phyloP scores from a whole-genome alignment of 148 eudicot species.

The Cornus kousa region DNA sequence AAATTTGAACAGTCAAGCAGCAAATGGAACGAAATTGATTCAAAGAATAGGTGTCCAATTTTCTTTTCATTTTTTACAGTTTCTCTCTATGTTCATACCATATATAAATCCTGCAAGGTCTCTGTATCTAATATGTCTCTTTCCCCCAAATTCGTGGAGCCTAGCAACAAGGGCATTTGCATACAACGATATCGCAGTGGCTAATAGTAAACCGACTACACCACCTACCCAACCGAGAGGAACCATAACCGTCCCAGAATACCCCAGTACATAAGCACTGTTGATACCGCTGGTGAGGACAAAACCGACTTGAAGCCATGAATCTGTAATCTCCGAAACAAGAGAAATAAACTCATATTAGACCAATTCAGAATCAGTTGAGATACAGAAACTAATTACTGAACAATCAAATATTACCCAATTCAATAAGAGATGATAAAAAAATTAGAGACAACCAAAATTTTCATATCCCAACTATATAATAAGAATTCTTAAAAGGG shows the following conservation, averaged over 20 bases:
- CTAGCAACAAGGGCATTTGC: conserved; percentile 82
- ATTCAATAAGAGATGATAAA: neutral
- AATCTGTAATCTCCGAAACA: conserved; percentile 47
- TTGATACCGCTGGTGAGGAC: conserved; percentile 86
- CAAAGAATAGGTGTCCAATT: neutral
- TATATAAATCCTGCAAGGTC: conserved; percentile 83
- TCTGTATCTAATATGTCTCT: conserved; percentile 82
- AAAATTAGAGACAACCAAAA: neutral
- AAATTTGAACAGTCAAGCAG: neutral
- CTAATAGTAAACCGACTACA: conserved; percentile 59
- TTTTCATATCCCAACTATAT: neutral
- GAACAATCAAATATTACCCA: neutral
- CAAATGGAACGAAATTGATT: neutral
- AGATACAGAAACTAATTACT: neutral
- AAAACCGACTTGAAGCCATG: conserved; percentile 90
- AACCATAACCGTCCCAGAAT: conserved; percentile 79
- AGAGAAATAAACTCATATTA: neutral
- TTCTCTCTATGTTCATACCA: conserved; percentile 40
- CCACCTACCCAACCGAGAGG: conserved; percentile 90
- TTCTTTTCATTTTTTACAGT: neutral
- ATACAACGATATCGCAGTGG: conserved; percentile 64
- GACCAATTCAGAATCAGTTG: neutral
- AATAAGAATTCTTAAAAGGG: neutral
- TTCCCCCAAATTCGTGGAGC: conserved; percentile 89
- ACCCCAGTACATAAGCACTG: conserved; percentile 88